These are phyloP conservation scores for Fistulifera solaris DNA, from an alignment of 108 stramenopile species.

Conservation along the genomic window DNA sequence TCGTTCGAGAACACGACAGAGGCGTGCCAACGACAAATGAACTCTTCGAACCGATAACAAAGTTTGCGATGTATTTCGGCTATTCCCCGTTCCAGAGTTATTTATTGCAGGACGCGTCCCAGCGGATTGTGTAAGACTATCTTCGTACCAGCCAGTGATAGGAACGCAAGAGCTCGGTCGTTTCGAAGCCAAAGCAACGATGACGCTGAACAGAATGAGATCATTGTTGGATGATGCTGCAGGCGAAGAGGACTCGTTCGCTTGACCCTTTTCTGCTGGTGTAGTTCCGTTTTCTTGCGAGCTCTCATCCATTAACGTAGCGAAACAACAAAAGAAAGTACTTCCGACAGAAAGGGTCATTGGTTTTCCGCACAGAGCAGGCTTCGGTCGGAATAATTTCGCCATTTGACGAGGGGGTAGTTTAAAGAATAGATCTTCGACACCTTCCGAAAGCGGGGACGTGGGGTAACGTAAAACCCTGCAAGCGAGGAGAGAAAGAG, in stretches of 20 bases:
- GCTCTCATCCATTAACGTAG: conserved; percentile 47
- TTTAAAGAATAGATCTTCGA: conserved; percentile 66
- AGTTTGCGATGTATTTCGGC: too few relatives aligned
- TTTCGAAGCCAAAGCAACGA: conserved; percentile 57
- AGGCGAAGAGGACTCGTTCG: conserved; percentile 6
- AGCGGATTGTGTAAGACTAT: background rate
- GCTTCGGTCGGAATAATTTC: conserved; percentile 79
- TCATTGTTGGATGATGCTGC: background rate
- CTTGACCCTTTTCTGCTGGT: conserved; percentile 12
- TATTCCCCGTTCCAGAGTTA: background rate
- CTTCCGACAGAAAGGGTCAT: conserved; percentile 67
- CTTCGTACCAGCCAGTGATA: conserved; percentile 23
- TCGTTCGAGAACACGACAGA: conserved; percentile 63
- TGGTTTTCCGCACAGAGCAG: conserved; percentile 66
- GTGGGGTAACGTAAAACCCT: conserved; percentile 72
- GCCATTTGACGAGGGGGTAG: conserved; percentile 66
- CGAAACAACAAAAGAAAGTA: conserved; percentile 77
- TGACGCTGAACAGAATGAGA: conserved; percentile 56
- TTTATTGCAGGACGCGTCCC: background rate
- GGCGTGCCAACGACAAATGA: conserved; percentile 58
- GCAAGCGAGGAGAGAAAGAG: too few relatives aligned
- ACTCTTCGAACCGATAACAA: conserved; percentile 33
- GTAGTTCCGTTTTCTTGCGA: conserved; percentile 1
- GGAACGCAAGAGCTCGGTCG: conserved; percentile 1
- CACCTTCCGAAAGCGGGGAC: conserved; percentile 19